Evolutionary conservation across 2,329 filamentous ascomycete species (phyloP), one percentile per base, ranked within the genome.

Genomic region (Rasamsonia emersonii): DNA sequence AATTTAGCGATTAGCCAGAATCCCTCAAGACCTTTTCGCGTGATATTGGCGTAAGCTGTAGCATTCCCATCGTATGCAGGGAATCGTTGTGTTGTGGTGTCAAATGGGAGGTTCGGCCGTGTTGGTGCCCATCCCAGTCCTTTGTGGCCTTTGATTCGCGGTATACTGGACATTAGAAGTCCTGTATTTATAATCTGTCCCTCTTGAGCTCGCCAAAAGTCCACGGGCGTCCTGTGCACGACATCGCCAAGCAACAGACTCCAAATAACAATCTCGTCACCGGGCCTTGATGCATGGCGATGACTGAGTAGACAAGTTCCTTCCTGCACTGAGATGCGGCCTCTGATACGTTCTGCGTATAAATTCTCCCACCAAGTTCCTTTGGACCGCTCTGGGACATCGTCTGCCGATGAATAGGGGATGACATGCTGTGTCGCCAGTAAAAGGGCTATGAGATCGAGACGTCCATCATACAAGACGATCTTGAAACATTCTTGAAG

Each of bases 261-360:
- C 42, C 44, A 46, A 28, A 46, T 46, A 26, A 47, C 24, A 13
- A 33, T 27, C 14, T 43, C 38, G 24, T 47, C 43, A 36, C 39
- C 33, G 27, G 42, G 39, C 18, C 39, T 41, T 23, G 41, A 43
- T 16, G 42, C 39, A 20, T 47, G 44, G 17, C 44, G 30, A 32
- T 47, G 44, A 28, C 38, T 46, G 9, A 47, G 28, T 15, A 47
- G 38, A 24, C 36, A 38, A 8, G 40, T 38, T 7, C 43, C 43
- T 29, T 45, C 25, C 13, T 39, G 34, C 15, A 19, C 37, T 9
- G 17, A 11, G 16, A 35, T 9, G 21, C 20, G 28, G 15, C 29
- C 16, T 31, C 19, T n/a, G n/a, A n/a, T n/a, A n/a, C n/a, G n/a
- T n/a, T n/a, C n/a, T n/a, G n/a, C n/a, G n/a, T n/a, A n/a, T n/a